Evolutionary conservation across 805 yeast genomes (phyloP).

Genomic region (Brettanomyces anomalus): DNA sequence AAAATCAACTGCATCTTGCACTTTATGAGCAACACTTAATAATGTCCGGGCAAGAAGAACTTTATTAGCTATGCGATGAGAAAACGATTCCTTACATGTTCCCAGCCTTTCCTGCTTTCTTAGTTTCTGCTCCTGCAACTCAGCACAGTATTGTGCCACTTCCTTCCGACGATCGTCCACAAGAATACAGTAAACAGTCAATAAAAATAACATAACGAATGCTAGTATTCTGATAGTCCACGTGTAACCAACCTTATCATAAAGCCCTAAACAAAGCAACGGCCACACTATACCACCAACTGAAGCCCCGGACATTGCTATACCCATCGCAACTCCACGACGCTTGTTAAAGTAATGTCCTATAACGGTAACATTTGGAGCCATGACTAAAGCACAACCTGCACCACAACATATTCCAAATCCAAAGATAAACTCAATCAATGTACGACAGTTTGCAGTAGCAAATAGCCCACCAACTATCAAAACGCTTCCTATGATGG

Average conservation of each 20-base stretch:
- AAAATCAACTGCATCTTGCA: conserved; percentile 11
- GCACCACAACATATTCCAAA: conserved; percentile 38
- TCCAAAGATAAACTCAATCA: conserved; percentile 43
- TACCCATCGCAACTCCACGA: conserved; percentile 52
- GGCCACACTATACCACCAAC: conserved; percentile 51
- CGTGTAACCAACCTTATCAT: conserved; percentile 40
- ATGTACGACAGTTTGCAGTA: conserved; percentile 33
- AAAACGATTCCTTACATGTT: too few relatives aligned
- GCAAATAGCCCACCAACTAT: conserved; percentile 33
- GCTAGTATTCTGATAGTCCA: conserved; percentile 55
- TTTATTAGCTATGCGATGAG: too few relatives aligned
- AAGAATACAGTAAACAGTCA: conserved; percentile 24
- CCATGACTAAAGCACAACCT: conserved; percentile 37
- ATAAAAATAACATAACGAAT: conserved; percentile 31
- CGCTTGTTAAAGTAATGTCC: conserved; percentile 53
- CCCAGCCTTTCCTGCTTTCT: too few relatives aligned
- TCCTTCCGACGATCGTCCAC: conserved; percentile 22
- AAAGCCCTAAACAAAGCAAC: conserved; percentile 40
- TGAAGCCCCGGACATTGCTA: conserved; percentile 53
- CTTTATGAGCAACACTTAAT: background rate
- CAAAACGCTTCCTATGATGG: conserved; percentile 28
- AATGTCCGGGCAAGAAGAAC: too few relatives aligned
- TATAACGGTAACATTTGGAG: conserved; percentile 39
- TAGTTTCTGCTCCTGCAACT: too few relatives aligned
- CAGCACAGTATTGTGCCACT: background rate